These are phyloP conservation scores for Globisporangium orthogonon DNA, from an alignment of 352 stramenopile genomes.

Conservation along the genomic window DNA sequence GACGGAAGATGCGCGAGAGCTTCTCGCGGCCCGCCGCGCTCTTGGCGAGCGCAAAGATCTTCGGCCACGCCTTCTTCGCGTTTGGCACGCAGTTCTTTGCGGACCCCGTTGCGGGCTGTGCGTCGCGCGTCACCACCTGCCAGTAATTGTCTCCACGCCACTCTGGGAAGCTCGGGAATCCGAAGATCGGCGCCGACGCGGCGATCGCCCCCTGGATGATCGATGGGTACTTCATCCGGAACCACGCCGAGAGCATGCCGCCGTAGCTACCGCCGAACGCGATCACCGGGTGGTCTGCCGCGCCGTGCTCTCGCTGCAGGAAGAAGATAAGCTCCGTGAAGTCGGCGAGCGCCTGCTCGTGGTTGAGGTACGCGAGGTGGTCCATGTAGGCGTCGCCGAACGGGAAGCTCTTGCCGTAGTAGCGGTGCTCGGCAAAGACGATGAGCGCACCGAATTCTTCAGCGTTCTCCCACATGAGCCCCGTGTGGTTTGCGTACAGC, in stretches of 20 bases:
- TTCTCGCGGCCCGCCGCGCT: conserved; percentile 41
- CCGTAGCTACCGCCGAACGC: conserved; percentile 94
- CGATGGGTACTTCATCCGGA: conserved; percentile 94
- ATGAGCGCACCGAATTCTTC: conserved; percentile 83
- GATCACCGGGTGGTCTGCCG: conserved; percentile 83
- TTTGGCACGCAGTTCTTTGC: conserved; percentile 81
- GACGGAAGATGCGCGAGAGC: conserved; percentile 50
- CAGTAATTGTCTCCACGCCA: conserved; percentile 79
- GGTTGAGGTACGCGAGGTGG: conserved; percentile 78
- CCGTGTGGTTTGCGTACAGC: conserved; percentile 92
- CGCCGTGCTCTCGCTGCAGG: conserved; percentile 70
- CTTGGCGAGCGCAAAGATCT: conserved; percentile 70
- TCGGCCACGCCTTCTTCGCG: conserved; percentile 65
- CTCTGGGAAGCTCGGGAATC: conserved; percentile 62
- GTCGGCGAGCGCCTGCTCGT: conserved; percentile 92
- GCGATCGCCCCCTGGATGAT: conserved; percentile 91
- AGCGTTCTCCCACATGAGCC: conserved; percentile 94
- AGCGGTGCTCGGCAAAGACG: conserved; percentile 95
- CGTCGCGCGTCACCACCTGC: conserved; percentile 74
- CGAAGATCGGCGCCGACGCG: conserved; percentile 91
- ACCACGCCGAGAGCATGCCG: conserved; percentile 93
- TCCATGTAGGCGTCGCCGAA: conserved; percentile 63
- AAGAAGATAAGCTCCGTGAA: conserved; percentile 87
- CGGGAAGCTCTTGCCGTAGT: conserved; percentile 90
- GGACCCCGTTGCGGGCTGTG: conserved; percentile 59